These are phyloP conservation scores for Paramecium pentaurelia DNA, from an alignment of 73 alveolate genomes.

Conservation along the genomic window DNA sequence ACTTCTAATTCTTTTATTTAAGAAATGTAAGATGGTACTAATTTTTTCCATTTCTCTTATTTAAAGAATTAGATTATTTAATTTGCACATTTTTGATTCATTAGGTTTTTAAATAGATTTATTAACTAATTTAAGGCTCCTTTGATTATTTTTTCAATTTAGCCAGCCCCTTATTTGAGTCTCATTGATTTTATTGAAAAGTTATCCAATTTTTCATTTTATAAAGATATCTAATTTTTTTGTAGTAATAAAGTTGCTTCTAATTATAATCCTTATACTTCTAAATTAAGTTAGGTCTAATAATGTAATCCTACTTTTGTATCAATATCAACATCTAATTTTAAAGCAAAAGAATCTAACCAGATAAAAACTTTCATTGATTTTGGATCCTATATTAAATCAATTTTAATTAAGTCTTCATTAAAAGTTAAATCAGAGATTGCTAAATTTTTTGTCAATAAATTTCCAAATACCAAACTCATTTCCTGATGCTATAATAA, in stretches of 20 bases:
- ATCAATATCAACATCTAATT: not conserved
- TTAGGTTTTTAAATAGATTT: not conserved
- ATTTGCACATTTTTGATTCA: not conserved
- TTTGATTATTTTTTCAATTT: not conserved
- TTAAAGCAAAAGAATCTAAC: not conserved
- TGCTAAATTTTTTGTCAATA: not conserved
- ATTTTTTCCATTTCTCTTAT: not conserved
- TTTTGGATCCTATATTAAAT: not conserved
- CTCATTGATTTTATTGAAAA: not conserved
- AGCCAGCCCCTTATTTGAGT: not conserved
- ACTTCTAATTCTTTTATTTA: not conserved
- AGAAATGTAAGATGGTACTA: not conserved
- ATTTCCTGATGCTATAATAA: not conserved
- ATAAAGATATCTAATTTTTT: not conserved
- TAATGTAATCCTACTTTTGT: not conserved
- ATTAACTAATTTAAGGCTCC: not conserved
- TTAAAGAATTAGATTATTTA: not conserved
- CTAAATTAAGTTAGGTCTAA: not conserved
- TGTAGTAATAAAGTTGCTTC: not conserved
- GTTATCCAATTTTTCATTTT: not conserved
- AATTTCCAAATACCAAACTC: not conserved
- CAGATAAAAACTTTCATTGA: not conserved
- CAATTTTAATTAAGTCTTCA: not conserved
- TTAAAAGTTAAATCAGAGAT: not conserved
- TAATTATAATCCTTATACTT: not conserved